Evolutionary conservation across 2,329 filamentous ascomycete genomes (phyloP).

Genomic region (Pseudogymnoascus verrucosus): DNA sequence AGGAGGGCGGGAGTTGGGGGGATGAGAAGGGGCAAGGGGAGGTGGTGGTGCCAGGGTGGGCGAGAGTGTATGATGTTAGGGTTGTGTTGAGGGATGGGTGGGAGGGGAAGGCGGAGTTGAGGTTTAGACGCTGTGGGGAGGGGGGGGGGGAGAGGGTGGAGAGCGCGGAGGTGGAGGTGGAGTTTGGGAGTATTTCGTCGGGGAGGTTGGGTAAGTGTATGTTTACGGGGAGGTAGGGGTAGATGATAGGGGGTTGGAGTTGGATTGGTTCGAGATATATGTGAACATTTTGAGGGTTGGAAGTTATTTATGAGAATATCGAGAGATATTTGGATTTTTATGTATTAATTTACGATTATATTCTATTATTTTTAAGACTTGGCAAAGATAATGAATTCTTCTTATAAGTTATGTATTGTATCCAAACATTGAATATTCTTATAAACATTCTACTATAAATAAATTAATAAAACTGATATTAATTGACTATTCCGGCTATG

Average conservation of each 20-base stretch:
- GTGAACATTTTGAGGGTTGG: too few species aligned
- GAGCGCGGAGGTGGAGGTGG: neutral
- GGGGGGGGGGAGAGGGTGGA: neutral
- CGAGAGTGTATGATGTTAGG: neutral
- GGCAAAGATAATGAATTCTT: too few species aligned
- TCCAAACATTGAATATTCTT: neutral
- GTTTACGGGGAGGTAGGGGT: neutral
- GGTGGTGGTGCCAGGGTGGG: neutral
- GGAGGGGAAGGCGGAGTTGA: neutral
- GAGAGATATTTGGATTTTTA: too few species aligned
- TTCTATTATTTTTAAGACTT: too few species aligned
- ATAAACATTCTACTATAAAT: neutral
- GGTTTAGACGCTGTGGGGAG: neutral
- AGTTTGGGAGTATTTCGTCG: neutral
- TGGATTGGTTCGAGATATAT: too few species aligned
- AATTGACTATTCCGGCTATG: neutral
- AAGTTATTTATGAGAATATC: too few species aligned
- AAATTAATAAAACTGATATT: neutral
- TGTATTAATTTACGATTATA: too few species aligned
- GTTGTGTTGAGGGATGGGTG: neutral
- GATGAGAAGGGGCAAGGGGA: too few species aligned
- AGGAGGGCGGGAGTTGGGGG: conserved; percentile 24
- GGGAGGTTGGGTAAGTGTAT: neutral
- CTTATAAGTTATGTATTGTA: neutral
- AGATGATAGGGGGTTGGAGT: too few species aligned